Evolutionary conservation across 208 protist species (phyloP), one percentile per base, ranked within the genome.

Genomic region (Borovskyia barvae): DNA sequence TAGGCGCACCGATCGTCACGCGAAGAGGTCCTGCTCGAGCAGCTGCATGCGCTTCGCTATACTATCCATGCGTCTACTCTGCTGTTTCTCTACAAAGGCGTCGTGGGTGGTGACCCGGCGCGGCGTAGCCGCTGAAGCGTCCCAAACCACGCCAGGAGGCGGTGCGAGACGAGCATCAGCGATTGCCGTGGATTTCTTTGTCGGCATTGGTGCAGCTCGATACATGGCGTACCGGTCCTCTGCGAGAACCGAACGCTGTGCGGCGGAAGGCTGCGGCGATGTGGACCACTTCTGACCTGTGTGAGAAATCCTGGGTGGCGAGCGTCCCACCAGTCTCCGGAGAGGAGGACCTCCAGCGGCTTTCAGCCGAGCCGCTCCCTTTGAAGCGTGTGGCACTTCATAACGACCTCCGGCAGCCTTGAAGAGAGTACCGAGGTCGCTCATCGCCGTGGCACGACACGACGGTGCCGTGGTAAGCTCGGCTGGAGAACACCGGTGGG

Each of bases 1-100:
- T n/a, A n/a, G n/a, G n/a, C n/a, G n/a, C n/a, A n/a, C n/a, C n/a
- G n/a, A n/a, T n/a, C n/a, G n/a, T n/a, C n/a, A 55, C 33, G 14
- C 20, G 9, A 60, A 60, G n/a, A 56, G 41, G 32, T 87, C 80
- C 5, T 52, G 43, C 39, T 87, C 72, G 8, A 87, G 48, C 56
- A 74, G 58, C 40, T 66, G 39, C 41, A 87, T 80, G 19, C 80
- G 66, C 33, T 62, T 41, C 22, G 51, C 70, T 32, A 87, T 82
- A 33, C 63, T 73, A 0, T 37, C 43, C 20, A 60, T 29, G 20
- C 68, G 66, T 1, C 75, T 52, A 1, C 41, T 51, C 3, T 42
- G 64, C 47, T 71, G 66, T 5, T 72, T 58, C n/a, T 68, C 58
- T 0, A 43, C 39, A 32, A 64, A 77, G 3, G 9, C 39, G 49